phyloP scores from a whole-genome alignment of 306 rosid genomes.

The Aeschynomene evenia region DNA sequence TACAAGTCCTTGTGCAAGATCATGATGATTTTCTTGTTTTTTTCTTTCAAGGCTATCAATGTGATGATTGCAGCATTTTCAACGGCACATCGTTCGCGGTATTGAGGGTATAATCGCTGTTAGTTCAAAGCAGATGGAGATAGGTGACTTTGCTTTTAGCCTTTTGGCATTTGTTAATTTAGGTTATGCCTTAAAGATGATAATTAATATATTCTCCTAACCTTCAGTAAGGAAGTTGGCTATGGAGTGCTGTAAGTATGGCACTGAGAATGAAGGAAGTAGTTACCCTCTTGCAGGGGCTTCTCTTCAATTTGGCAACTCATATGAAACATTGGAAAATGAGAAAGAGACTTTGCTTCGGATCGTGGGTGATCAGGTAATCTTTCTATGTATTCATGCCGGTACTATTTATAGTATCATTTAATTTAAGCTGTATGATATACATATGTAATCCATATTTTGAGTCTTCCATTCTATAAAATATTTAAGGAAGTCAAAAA shows the following conservation, averaged over 20 bases:
- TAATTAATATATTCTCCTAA: conserved; percentile 27
- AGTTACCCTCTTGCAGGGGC: conserved; percentile 54
- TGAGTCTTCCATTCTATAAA: conserved; percentile 6
- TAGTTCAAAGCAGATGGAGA: conserved; percentile 83
- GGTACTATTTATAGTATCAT: neutral
- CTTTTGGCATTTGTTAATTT: conserved; percentile 24
- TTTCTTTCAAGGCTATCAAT: conserved; percentile 58
- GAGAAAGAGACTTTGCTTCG: conserved; percentile 67
- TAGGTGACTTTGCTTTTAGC: conserved; percentile 51
- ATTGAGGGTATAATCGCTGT: conserved; percentile 63
- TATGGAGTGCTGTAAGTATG: no score
- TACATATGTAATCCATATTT: conserved; percentile 32
- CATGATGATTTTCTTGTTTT: conserved; percentile 11
- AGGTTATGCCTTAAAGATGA: conserved; percentile 27
- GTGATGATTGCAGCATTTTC: conserved; percentile 65
- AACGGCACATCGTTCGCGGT: conserved; percentile 79
- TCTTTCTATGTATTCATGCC: conserved; percentile 27
- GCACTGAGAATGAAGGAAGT: conserved; percentile 54
- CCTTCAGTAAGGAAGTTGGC: conserved; percentile 73
- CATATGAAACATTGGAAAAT: conserved; percentile 57
- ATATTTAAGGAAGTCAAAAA: neutral
- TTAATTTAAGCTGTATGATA: neutral
- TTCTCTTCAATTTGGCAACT: conserved; percentile 60
- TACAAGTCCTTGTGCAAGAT: neutral
- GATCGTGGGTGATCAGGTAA: conserved; percentile 71